A percentile compares a stretch with the other conserved stretches of the same genome.
Evolutionary conservation across 148 eudicot genomes (phyloP).

Genomic region (Silene conica): DNA sequence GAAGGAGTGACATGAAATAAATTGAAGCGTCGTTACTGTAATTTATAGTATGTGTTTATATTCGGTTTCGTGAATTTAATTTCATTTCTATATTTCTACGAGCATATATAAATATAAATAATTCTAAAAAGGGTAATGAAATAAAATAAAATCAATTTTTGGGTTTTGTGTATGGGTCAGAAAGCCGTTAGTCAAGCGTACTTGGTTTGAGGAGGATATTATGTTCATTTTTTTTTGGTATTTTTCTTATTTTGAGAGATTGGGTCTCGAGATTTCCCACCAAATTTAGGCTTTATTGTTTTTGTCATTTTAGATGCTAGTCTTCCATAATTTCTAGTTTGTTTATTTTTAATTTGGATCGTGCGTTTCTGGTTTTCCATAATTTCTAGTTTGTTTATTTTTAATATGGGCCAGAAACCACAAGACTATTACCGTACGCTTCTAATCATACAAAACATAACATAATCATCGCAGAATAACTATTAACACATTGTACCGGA

Average conservation of each 20-base stretch:
- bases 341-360: too few relatives aligned
- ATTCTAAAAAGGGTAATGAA: conserved; percentile 18
- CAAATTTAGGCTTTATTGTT: background rate
- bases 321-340: too few relatives aligned
- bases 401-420: too few relatives aligned
- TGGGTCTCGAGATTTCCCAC: conserved; percentile 3
- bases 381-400: too few relatives aligned
- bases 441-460: too few relatives aligned
- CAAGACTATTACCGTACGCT: too few relatives aligned
- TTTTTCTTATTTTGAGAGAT: background rate
- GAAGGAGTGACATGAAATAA: background rate
- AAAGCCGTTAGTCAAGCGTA: conserved; percentile 16
- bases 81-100: background rate
- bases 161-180: background rate
- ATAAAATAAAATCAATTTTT: too few relatives aligned
- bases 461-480: too few relatives aligned
- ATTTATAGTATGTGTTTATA: background rate
- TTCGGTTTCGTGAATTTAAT: background rate
- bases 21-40: conserved; percentile 7
- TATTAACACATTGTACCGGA: too few relatives aligned
- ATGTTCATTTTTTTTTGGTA: background rate
- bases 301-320: too few relatives aligned
- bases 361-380: too few relatives aligned
- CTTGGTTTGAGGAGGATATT: conserved; percentile 4
- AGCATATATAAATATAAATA: too few relatives aligned